Conservation (phyloP, 108 stramenopile species). For the Skeletonema menzelii region DNA sequence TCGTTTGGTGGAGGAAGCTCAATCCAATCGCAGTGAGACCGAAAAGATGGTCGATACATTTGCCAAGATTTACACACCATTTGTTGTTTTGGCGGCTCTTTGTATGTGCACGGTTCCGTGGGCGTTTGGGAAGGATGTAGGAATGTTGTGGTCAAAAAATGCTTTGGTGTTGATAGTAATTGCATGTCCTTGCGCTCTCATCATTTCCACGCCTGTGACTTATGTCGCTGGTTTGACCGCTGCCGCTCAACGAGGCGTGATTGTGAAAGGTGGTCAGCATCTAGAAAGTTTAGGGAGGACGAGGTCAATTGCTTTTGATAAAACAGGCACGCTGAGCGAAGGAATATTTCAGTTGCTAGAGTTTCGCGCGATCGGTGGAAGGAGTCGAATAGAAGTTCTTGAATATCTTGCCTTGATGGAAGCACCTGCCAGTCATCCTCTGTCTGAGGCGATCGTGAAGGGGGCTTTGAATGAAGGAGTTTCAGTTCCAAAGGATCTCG, state of each 20-base stretch:
- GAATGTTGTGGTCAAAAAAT: constrained; percentile 57
- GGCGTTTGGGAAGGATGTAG: constrained; percentile 62
- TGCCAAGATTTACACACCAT: constrained; percentile 76
- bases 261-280: constrained; percentile 78
- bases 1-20: constrained; percentile 82
- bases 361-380: constrained; percentile 32
- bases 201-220: constrained; percentile 85
- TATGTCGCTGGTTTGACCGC: constrained; percentile 86
- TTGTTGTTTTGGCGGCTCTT: constrained; percentile 58
- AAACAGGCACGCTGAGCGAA: constrained; percentile 82
- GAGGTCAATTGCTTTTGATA: constrained; percentile 70
- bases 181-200: constrained; percentile 85
- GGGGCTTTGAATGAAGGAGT: constrained; percentile 62
- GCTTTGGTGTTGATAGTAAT: constrained; percentile 80
- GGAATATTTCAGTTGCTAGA: constrained; percentile 70
- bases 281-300: constrained; percentile 71
- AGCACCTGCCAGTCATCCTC: constrained; percentile 69
- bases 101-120: constrained; percentile 81
- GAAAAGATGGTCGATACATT: constrained; percentile 83
- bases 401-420: constrained; percentile 69
- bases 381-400: constrained; percentile 48
- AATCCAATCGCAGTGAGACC: constrained; percentile 74
- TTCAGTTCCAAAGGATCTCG: constrained; percentile 32
- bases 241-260: constrained; percentile 79
- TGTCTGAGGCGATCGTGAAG: constrained; percentile 67